phyloP scores from a whole-genome alignment of 495 filamentous ascomycete genomes.

The Sabuloglossum arenarium region DNA sequence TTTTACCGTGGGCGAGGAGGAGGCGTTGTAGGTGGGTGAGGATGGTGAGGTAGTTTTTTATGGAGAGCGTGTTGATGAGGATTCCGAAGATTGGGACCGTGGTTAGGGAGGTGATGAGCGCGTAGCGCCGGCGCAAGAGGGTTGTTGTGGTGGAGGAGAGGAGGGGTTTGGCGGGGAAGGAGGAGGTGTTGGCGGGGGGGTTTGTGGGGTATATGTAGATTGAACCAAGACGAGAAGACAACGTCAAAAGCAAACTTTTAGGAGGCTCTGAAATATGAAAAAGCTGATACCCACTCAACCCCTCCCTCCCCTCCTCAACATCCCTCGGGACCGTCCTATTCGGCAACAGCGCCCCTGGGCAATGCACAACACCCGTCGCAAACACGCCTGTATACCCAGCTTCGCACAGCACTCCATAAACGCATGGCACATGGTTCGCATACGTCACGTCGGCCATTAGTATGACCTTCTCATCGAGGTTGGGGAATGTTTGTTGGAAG shows the following conservation, averaged over 20 bases:
- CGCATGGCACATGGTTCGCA: constrained; percentile 37
- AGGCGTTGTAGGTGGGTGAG: constrained; percentile 45
- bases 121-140: constrained; percentile 75
- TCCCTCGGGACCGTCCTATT: constrained; percentile 47
- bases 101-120: constrained; percentile 58
- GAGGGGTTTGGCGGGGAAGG: constrained; percentile 18
- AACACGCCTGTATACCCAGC: constrained; percentile 51
- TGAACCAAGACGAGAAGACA: constrained; percentile 57
- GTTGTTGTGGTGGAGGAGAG: constrained; percentile 31
- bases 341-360: constrained; percentile 66
- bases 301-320: constrained; percentile 24
- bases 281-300: constrained; percentile 47
- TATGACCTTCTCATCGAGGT: constrained; percentile 41
- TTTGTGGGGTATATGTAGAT: constrained; percentile 62
- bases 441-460: constrained; percentile 85
- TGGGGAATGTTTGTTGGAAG: constrained; percentile 48
- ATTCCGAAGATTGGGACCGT: constrained; percentile 75
- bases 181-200: constrained; percentile 14
- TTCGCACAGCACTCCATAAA: constrained; percentile 27
- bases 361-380: constrained; percentile 48
- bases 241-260: constrained; percentile 62
- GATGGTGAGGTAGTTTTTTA: constrained; percentile 72
- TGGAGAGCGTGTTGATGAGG: constrained; percentile 81
- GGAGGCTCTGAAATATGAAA: constrained; percentile 86
- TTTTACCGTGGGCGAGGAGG: constrained; percentile 65